Conservation (phyloP, 2,329 filamentous ascomycete genomes). For the Ramichloridium luteum region DNA sequence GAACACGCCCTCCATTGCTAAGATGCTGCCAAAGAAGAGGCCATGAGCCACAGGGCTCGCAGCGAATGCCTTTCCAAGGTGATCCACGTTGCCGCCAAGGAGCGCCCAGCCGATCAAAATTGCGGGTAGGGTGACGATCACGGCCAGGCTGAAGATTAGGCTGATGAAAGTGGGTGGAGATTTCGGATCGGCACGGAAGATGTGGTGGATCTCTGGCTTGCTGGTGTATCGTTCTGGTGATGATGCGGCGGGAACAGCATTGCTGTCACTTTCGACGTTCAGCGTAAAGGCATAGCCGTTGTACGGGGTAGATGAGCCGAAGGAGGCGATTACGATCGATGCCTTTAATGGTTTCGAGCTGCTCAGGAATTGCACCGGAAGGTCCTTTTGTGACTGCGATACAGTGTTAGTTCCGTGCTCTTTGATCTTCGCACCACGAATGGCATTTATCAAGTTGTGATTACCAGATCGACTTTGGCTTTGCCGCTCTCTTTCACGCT, state of each 20-base stretch:
- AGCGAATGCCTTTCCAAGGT: conserved; percentile 62
- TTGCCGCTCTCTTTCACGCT: conserved; percentile 80
- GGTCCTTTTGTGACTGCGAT: conserved; percentile 71
- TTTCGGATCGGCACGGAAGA: conserved; percentile 67
- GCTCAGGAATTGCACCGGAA: conserved; percentile 69
- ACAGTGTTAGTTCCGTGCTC: too few species aligned
- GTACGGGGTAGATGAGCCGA: conserved; percentile 60
- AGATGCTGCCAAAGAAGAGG: conserved; percentile 74
- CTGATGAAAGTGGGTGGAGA: conserved; percentile 74
- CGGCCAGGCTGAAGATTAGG: conserved; percentile 60
- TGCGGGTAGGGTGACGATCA: conserved; percentile 60
- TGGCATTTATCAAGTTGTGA: conserved; percentile 30
- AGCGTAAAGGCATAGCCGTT: conserved; percentile 63
- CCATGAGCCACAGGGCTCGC: conserved; percentile 68
- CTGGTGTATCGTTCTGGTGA: conserved; percentile 72
- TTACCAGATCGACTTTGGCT: conserved; percentile 70
- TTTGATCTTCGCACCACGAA: too few species aligned
- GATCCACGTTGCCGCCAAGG: conserved; percentile 71
- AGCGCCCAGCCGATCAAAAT: conserved; percentile 63
- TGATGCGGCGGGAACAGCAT: conserved; percentile 47
- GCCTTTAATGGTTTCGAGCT: conserved; percentile 58
- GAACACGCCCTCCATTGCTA: conserved; percentile 83
- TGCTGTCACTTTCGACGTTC: conserved; percentile 51
- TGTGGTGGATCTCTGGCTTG: conserved; percentile 76
- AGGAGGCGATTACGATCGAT: conserved; percentile 75